A percentile compares a stretch with the other conserved stretches of the same genome.
phyloP scores from a whole-genome alignment of 2,329 filamentous ascomycete species.

The Verticillium nubilum region DNA sequence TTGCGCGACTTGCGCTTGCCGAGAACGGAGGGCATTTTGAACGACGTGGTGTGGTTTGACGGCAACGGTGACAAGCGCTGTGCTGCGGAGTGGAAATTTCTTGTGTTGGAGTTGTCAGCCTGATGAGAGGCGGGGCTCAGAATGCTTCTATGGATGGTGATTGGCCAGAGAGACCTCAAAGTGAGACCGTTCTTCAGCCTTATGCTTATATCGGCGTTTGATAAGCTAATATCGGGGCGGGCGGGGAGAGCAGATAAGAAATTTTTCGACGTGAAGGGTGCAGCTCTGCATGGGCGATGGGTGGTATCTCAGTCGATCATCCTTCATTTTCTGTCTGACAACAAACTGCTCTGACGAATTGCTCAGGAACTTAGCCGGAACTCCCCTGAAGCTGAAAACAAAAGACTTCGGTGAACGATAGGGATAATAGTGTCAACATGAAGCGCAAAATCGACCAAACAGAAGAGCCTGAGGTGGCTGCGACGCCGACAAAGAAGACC shows the following conservation, averaged over 20 bases:
- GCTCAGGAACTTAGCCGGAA: neutral
- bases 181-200: neutral
- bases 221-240: neutral
- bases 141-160: neutral
- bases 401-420: neutral
- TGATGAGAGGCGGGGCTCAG: neutral
- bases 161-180: neutral
- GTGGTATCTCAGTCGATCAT: neutral
- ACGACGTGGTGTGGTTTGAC: neutral
- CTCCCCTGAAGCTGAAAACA: neutral
- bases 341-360: neutral
- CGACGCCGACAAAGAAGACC: slow-evolving; percentile 17
- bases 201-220: neutral
- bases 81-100: neutral
- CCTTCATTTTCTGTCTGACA: neutral
- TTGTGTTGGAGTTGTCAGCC: neutral
- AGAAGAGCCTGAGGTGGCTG: slow-evolving; percentile 37
- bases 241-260: neutral
- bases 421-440: slow-evolving; percentile 29
- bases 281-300: neutral
- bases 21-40: slow-evolving; percentile 10
- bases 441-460: slow-evolving; percentile 58
- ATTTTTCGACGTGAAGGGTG: neutral
- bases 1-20: slow-evolving; percentile 13
- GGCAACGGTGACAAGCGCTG: neutral